phyloP scores from a whole-genome alignment of 2,329 filamentous ascomycete species.

The Venturiaceae sp. region DNA sequence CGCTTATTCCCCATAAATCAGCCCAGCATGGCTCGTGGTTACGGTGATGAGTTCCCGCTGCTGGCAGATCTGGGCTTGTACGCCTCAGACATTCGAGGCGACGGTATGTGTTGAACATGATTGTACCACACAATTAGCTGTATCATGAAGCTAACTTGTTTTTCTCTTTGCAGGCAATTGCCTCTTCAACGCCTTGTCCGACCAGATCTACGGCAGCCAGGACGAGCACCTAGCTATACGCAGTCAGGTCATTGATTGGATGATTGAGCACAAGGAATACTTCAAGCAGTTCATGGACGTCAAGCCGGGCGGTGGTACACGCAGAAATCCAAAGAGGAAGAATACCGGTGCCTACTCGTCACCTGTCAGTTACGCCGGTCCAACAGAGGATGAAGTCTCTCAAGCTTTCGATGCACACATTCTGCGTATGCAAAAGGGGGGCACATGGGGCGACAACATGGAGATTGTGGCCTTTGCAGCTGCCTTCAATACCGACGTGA shows the following conservation, averaged over 20 bases:
- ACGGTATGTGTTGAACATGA: constrained; percentile 43
- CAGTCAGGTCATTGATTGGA: constrained; percentile 48
- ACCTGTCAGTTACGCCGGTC: constrained; percentile 33
- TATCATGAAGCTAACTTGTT: constrained; percentile 4
- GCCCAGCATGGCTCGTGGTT: neutral
- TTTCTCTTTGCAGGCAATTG: constrained; percentile 47
- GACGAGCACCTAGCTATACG: constrained; percentile 50
- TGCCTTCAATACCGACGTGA: constrained; percentile 51
- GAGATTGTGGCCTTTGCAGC: constrained; percentile 58
- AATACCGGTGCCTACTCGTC: constrained; percentile 38
- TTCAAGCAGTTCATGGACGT: constrained; percentile 57
- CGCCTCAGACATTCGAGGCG: constrained; percentile 48
- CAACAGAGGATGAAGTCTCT: constrained; percentile 45
- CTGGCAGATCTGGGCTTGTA: constrained; percentile 49
- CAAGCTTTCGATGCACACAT: constrained; percentile 46
- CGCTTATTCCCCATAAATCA: neutral
- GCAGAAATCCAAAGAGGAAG: constrained; percentile 49
- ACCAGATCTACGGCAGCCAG: constrained; percentile 56
- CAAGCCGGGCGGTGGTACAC: constrained; percentile 41
- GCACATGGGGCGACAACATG: constrained; percentile 57
- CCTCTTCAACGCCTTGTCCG: constrained; percentile 58
- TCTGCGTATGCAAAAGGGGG: constrained; percentile 47
- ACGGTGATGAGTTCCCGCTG: constrained; percentile 42
- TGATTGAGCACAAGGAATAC: constrained; percentile 48
- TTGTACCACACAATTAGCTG: constrained; percentile 12